These are phyloP conservation scores for Linaria vulgaris DNA, from an alignment of 257 asterid species.

Conservation along the genomic window DNA sequence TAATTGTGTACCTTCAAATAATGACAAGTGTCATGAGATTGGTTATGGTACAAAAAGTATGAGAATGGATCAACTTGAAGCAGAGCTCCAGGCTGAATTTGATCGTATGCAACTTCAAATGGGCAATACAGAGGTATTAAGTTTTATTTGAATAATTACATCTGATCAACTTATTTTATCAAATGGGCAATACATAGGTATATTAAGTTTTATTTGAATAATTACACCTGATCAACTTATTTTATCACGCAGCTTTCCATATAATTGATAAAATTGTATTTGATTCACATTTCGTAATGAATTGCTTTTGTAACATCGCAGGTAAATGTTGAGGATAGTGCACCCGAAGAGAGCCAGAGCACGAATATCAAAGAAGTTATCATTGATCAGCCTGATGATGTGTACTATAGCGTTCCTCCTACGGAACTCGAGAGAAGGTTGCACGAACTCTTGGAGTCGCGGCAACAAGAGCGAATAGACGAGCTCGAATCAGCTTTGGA, in stretches of 20 bases:
- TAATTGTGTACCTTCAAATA: constrained; percentile 28
- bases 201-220: too few relatives aligned
- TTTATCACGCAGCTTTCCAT: too few relatives aligned
- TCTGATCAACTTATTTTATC: too few relatives aligned
- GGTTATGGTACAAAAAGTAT: constrained; percentile 29
- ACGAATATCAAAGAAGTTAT: constrained; percentile 31
- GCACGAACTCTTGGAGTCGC: constrained; percentile 49
- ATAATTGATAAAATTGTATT: too few relatives aligned
- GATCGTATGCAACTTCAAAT: constrained; percentile 43
- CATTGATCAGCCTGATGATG: constrained; percentile 29
- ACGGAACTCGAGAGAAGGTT: constrained; percentile 58
- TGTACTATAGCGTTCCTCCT: constrained; percentile 50
- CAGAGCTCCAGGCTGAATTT: constrained; percentile 69
- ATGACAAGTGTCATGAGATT: constrained; percentile 22
- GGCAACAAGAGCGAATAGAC: constrained; percentile 58
- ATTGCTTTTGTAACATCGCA: too few relatives aligned
- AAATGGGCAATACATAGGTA: too few relatives aligned
- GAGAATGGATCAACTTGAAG: constrained; percentile 63
- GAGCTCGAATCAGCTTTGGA: constrained; percentile 65
- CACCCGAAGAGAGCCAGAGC: constrained; percentile 34
- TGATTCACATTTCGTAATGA: too few relatives aligned
- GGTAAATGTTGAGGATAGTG: constrained; percentile 46
- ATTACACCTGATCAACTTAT: too few relatives aligned
- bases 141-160: too few relatives aligned
- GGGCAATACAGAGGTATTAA: too few relatives aligned